Evolutionary conservation across 768 basidiomycete species (phyloP).

Genomic region (Hysterangium stoloniferum): DNA sequence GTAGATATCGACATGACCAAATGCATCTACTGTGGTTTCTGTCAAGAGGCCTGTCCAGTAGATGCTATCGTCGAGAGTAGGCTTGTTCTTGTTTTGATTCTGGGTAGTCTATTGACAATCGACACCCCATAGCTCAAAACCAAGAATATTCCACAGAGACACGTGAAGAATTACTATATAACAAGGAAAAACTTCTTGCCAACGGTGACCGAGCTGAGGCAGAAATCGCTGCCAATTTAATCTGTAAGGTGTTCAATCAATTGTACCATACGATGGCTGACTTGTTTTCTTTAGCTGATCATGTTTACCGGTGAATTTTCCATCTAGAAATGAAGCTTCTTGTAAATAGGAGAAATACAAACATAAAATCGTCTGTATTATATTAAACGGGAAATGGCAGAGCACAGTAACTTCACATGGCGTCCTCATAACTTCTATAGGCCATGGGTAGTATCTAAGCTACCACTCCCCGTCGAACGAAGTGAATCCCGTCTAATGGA

Average conservation of each 20-base stretch:
- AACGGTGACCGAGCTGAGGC: conserved; percentile 96
- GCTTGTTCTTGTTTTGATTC: conserved; percentile 24
- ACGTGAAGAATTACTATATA: conserved; percentile 95
- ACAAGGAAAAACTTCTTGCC: conserved; percentile 96
- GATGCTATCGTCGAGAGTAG: conserved; percentile 98
- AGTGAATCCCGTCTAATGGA: conserved; percentile 5
- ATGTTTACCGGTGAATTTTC: conserved; percentile 65
- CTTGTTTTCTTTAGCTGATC: conserved; percentile 51
- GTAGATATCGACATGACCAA: conserved; percentile 99
- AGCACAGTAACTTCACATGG: too few species aligned
- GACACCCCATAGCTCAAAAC: conserved; percentile 83
- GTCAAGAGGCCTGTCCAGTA: conserved; percentile 98
- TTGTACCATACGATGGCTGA: conserved; percentile 13
- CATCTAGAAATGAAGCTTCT: background rate
- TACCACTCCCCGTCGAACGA: conserved; percentile 11
- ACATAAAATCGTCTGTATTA: background rate
- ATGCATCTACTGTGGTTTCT: conserved; percentile 99
- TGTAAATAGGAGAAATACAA: background rate
- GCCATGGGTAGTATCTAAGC: background rate
- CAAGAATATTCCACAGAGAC: conserved; percentile 97
- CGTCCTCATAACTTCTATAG: too few species aligned
- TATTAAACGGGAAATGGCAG: too few species aligned
- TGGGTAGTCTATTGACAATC: background rate
- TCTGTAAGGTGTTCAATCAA: conserved; percentile 40
- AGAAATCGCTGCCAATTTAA: conserved; percentile 92